Evolutionary conservation across 345 rosid genomes (phyloP).

Genomic region (Litchi chinensis): DNA sequence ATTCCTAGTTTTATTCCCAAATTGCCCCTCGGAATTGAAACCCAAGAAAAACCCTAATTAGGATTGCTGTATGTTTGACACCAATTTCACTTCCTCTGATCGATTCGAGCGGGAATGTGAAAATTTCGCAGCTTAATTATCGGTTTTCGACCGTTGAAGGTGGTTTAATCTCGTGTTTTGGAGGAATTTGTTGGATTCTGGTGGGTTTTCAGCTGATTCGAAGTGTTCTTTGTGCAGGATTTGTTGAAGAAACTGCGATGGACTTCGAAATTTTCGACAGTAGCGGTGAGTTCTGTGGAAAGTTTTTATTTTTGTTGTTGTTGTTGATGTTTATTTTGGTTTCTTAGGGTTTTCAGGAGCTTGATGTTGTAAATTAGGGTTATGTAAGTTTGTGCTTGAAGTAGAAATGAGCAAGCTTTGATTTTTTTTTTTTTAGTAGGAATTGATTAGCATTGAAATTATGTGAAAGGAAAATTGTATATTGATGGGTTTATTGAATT

Average conservation of each 20-base stretch:
- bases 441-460: background rate
- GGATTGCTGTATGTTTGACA: background rate
- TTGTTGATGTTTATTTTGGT: background rate
- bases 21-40: background rate
- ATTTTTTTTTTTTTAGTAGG: background rate
- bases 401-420: slow-evolving; percentile 3
- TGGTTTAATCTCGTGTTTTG: background rate
- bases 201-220: background rate
- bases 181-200: background rate
- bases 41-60: background rate
- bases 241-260: slow-evolving; percentile 34
- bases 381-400: background rate
- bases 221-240: background rate
- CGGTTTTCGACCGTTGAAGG: background rate
- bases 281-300: slow-evolving; percentile 55
- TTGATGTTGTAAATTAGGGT: background rate
- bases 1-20: slow-evolving; percentile 20
- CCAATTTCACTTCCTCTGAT: slow-evolving; percentile 5
- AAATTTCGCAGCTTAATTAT: background rate
- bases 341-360: slow-evolving; percentile 8
- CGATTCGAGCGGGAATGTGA: background rate
- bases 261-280: slow-evolving; percentile 68
- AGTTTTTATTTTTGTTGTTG: background rate
- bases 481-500: slow-evolving; percentile 10
- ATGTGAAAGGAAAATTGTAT: background rate